Evolutionary conservation across 305 asterid genomes (phyloP), one percentile per base, ranked within the genome.

Genomic region (Fraxinus latifolia): DNA sequence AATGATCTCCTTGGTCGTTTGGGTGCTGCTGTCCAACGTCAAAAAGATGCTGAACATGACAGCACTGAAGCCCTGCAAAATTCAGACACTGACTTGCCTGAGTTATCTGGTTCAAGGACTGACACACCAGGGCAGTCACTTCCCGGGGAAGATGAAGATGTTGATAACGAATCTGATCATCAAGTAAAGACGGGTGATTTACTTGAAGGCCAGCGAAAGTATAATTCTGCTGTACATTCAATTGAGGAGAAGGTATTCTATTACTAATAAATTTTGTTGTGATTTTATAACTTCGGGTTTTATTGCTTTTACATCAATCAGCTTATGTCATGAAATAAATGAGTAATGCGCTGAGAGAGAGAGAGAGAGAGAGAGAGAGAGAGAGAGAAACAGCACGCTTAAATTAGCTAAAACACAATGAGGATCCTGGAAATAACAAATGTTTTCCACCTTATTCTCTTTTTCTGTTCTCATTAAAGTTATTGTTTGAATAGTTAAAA

Each of bases 21-120:
- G 82, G 98, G 98, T 87, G 99, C 99, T 87, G 99, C 99, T 85
- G 99, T 96, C 86, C 99, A 94, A 87, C 98, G 97, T 82, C 94
- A 96, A 83, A 96, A 95, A 87, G 97, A 96, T 89, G 98, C 98
- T 76, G 97, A 91, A 9, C 89, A 91, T 89, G 97, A 88, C 83
- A 90, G 92, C 80, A 84, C 90, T 55, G 97, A 90, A 84, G 91
- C 93, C 79, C 79, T 90, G 84, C 90, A 91, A 79, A 91, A 85
- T 81, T 87, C 93, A 37, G 92, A 91, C 53, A 67, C 85, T 50
- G 94, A 87, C 82, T 83, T 93, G 83, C 87, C 93, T 79, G 93
- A 89, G 82, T 80, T 90, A 82, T 84, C 97, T 78, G 84, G 91
- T 84, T 81, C 93, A 80, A 87, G 90, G 84, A 86, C 92, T 76